phyloP scores from a whole-genome alignment of 2,329 filamentous ascomycete species.

The Colletotrichum sp. region DNA sequence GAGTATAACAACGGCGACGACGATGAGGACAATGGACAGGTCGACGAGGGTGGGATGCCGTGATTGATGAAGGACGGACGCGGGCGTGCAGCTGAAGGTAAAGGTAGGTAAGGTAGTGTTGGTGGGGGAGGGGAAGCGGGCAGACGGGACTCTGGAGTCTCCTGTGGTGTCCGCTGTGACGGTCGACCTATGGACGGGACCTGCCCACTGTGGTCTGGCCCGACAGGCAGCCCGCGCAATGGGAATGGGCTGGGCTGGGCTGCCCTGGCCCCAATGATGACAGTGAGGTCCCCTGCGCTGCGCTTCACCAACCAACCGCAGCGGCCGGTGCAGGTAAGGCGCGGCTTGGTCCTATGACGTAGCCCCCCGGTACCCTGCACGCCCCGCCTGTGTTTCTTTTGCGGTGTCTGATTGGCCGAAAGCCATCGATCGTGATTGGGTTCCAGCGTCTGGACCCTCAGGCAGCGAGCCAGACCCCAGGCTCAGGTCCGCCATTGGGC shows the following conservation, averaged over 20 bases:
- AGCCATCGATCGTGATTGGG: neutral
- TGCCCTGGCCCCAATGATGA: neutral
- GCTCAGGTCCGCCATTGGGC: neutral
- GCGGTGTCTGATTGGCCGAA: neutral
- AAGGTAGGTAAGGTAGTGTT: neutral
- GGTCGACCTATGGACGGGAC: neutral
- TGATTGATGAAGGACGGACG: neutral
- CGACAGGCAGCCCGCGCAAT: neutral
- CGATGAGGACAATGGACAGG: neutral
- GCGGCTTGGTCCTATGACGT: neutral
- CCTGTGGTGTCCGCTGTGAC: neutral
- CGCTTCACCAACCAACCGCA: neutral
- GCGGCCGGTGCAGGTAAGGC: neutral
- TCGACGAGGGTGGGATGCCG: neutral
- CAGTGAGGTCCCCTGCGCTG: neutral
- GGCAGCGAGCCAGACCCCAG: neutral
- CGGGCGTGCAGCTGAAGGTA: neutral
- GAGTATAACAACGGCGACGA: neutral
- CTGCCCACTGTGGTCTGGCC: neutral
- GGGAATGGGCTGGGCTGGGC: neutral
- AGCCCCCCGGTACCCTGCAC: neutral
- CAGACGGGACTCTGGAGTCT: neutral
- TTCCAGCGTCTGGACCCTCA: neutral
- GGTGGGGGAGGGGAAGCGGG: neutral
- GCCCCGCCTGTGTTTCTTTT: neutral